phyloP scores from a whole-genome alignment of 164 flowering plant species.

The Macadamia tetraphylla region DNA sequence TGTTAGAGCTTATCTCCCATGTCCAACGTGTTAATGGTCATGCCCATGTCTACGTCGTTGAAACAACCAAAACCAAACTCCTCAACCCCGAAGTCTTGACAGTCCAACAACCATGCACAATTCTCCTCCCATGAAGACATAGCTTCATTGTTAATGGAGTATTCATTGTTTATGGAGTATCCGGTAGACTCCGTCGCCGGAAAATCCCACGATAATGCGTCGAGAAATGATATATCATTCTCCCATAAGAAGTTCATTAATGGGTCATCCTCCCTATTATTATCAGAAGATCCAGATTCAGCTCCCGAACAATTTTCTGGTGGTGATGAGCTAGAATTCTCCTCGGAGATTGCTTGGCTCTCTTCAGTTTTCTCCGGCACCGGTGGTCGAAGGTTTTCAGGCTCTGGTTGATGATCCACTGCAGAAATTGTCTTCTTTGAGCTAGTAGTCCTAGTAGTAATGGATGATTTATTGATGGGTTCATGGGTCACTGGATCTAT shows the following conservation, averaged over 20 bases:
- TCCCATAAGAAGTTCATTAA: constrained; percentile 43
- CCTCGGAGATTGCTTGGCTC: constrained; percentile 18
- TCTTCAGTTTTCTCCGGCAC: constrained; percentile 5
- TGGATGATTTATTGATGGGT: constrained; percentile 42
- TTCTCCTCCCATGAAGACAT: constrained; percentile 40
- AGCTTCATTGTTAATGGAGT: not conserved
- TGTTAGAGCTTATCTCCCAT: constrained; percentile 22
- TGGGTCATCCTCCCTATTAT: constrained; percentile 33
- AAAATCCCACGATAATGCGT: constrained; percentile 31
- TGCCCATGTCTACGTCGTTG: constrained; percentile 23
- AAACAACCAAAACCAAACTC: constrained; percentile 60
- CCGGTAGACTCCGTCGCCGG: constrained; percentile 3
- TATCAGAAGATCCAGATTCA: constrained; percentile 28
- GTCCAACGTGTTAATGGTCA: constrained; percentile 15
- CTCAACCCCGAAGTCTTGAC: constrained; percentile 65
- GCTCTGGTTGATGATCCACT: constrained; percentile 4
- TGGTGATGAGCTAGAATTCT: constrained; percentile 28
- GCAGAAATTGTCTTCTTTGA: not conserved
- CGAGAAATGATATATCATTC: constrained; percentile 35
- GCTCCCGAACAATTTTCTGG: constrained; percentile 31
- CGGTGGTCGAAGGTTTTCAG: not conserved
- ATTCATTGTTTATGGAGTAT: not conserved
- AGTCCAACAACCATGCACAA: constrained; percentile 50
- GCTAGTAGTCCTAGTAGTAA: not conserved
- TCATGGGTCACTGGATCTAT: constrained; percentile 86